Base-by-base conservation (phyloP, 305 asterid species). In the Fraxinus sp. region DNA sequence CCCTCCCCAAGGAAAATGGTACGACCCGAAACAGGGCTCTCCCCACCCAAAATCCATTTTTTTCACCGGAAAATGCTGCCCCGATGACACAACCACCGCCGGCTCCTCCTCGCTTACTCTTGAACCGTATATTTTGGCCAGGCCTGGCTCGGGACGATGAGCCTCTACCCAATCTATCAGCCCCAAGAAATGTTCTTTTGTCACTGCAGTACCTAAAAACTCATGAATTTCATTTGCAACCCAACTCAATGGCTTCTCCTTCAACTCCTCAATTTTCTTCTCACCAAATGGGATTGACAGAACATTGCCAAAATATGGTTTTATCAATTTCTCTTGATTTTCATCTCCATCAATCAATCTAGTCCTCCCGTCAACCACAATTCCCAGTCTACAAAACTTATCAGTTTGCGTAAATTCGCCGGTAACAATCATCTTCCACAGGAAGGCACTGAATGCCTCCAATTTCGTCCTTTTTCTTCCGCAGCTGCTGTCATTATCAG, bases 151-250 rank as follows among this genome's bases (percentile, higher is more conserved):
- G 0, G 97, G 97, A 28, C 95, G 94, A 68, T 85, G 92, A 77
- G 86, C 92, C 90, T 93, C 97, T 76, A 93, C 95, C 91, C 89
- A 92, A 68, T 91, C 97, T 2, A 92, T 87, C 80, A 92, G 75
- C 35, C 92, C 96, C 1, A 90, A 83, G 75, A 93, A 93, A 83
- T 93, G 97, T 77, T 93, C 97, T 30, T 80, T 83, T 5, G 88
- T 83, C 76, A 79, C 77, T 0, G 93, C 90, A 0, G 7, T 77
- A 0, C 81, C 84, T 32, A 92, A 16, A 77, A 93, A 87, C 33
- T 82, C 78, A 10, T 89, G 95, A 7, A 93, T 84, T 28, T 85
- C 89, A 36, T 85, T 68, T 2, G 95, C 92, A 64, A 86, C 88
- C 88, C 87, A 85, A 68, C 80, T 83, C 75, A 93, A 14, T 0